Evolutionary conservation across 2,329 filamentous ascomycete species (phyloP).

Genomic region (Colletotrichum magnum): DNA sequence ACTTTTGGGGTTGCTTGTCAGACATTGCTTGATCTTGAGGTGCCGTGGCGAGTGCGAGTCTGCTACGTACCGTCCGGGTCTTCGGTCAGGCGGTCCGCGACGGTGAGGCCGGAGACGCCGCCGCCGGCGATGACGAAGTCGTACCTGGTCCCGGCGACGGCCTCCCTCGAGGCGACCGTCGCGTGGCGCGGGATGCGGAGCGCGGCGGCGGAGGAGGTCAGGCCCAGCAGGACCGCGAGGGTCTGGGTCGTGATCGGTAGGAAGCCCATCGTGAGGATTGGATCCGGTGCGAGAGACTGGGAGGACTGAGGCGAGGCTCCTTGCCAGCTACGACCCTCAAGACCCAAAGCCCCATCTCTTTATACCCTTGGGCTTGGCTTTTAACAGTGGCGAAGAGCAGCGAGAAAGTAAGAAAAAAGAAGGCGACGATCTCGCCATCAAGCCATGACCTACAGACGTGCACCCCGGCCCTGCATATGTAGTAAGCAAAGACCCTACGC

Average conservation of each 20-base stretch:
- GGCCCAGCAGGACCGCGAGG: constrained; percentile 1
- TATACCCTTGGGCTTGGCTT: background rate
- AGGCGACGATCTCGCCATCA: background rate
- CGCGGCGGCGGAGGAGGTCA: background rate
- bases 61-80: constrained; percentile 18
- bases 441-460: background rate
- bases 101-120: constrained; percentile 27
- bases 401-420: background rate
- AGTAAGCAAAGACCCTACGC: constrained; percentile 18
- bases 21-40: too few relatives aligned
- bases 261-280: background rate
- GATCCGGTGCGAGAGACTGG: background rate
- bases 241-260: background rate
- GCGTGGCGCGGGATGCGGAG: constrained; percentile 5
- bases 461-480: constrained; percentile 19
- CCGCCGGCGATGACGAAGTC: constrained; percentile 34
- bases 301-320: background rate
- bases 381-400: background rate
- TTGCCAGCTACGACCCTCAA: background rate
- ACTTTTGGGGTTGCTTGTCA: constrained; percentile 36
- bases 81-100: constrained; percentile 27
- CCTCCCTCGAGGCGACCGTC: constrained; percentile 1
- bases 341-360: background rate
- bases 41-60: too few relatives aligned
- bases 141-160: background rate